phyloP scores from a whole-genome alignment of 2,329 filamentous ascomycete species.

The Scolecobasidium constrictum region DNA sequence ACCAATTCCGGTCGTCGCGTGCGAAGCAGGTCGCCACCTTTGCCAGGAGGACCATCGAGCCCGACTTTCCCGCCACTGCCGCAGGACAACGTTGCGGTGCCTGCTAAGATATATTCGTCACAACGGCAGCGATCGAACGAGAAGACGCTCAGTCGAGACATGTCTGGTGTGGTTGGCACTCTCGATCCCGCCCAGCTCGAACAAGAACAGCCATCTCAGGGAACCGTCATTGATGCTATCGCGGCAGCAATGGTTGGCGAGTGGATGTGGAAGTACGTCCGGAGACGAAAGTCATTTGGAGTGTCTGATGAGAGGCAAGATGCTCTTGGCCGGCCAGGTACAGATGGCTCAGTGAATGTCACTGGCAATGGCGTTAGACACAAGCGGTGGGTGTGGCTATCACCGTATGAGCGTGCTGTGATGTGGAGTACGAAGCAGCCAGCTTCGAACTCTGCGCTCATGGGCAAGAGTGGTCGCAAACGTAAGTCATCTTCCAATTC shows the following conservation, averaged over 20 bases:
- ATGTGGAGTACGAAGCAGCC: slow-evolving; percentile 99
- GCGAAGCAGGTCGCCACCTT: slow-evolving; percentile 43
- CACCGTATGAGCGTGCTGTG: slow-evolving; percentile 88
- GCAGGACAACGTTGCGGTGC: slow-evolving; percentile 58
- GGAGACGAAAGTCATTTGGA: slow-evolving; percentile 82
- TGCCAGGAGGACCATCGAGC: slow-evolving; percentile 51
- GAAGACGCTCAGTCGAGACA: slow-evolving; percentile 5
- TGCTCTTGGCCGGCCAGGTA: slow-evolving; percentile 40
- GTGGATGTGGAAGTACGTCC: slow-evolving; percentile 89
- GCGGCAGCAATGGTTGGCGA: slow-evolving; percentile 98
- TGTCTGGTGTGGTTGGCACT: slow-evolving; percentile 1
- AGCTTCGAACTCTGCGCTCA: slow-evolving; percentile 69
- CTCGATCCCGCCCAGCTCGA: not conserved
- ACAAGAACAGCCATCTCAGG: slow-evolving; percentile 29
- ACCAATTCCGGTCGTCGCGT: slow-evolving; percentile 33
- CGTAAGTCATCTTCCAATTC: slow-evolving; percentile 48
- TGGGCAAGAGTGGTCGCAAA: slow-evolving; percentile 93
- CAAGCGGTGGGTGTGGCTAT: slow-evolving; percentile 97
- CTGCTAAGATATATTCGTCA: slow-evolving; percentile 29
- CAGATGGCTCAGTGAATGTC: slow-evolving; percentile 55
- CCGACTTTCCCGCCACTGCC: slow-evolving; percentile 63
- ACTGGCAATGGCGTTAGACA: slow-evolving; percentile 60
- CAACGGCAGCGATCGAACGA: slow-evolving; percentile 14
- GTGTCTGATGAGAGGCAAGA: slow-evolving; percentile 45
- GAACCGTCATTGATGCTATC: slow-evolving; percentile 87